Conservation (phyloP, 148 eudicot species). For the Cornus kousa region DNA sequence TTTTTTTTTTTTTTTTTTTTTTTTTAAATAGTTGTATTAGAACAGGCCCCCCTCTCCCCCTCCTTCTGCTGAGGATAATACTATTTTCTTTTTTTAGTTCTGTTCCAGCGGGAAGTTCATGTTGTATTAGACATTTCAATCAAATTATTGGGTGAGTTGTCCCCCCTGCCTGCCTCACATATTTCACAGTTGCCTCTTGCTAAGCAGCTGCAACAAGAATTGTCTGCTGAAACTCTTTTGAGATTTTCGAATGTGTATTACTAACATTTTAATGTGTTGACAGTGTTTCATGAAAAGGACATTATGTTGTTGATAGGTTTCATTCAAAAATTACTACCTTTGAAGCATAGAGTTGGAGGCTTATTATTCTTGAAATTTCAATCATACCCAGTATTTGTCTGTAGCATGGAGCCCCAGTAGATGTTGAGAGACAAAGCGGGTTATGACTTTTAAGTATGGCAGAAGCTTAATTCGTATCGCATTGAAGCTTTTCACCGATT, state of each 20-base stretch:
- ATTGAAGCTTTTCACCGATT: too few relatives aligned
- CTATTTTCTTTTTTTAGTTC: not conserved
- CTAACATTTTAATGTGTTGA: slow-evolving; percentile 2
- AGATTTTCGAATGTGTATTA: slow-evolving; percentile 3
- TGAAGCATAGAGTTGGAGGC: too few relatives aligned
- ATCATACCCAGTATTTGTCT: too few relatives aligned
- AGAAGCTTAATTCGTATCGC: too few relatives aligned
- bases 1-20: not conserved
- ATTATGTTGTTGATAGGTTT: too few relatives aligned
- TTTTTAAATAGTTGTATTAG: slow-evolving; percentile 12
- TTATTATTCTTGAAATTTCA: too few relatives aligned
- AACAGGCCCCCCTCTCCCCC: not conserved
- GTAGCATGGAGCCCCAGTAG: too few relatives aligned
- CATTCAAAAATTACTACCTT: too few relatives aligned
- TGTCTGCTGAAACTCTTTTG: slow-evolving; percentile 2
- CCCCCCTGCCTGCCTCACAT: not conserved
- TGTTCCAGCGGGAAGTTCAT: slow-evolving; percentile 19
- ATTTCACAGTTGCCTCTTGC: not conserved
- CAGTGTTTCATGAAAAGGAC: not conserved
- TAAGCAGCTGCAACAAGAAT: slow-evolving; percentile 2
- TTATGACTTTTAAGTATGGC: too few relatives aligned
- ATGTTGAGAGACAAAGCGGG: too few relatives aligned
- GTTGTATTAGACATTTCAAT: slow-evolving; percentile 22
- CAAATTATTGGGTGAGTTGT: slow-evolving; percentile 8
- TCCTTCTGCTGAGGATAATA: slow-evolving; percentile 9